Evolutionary conservation across 2,329 filamentous ascomycete species (phyloP), one percentile per base, ranked within the genome.

Genomic region (Ascochyta fabae): DNA sequence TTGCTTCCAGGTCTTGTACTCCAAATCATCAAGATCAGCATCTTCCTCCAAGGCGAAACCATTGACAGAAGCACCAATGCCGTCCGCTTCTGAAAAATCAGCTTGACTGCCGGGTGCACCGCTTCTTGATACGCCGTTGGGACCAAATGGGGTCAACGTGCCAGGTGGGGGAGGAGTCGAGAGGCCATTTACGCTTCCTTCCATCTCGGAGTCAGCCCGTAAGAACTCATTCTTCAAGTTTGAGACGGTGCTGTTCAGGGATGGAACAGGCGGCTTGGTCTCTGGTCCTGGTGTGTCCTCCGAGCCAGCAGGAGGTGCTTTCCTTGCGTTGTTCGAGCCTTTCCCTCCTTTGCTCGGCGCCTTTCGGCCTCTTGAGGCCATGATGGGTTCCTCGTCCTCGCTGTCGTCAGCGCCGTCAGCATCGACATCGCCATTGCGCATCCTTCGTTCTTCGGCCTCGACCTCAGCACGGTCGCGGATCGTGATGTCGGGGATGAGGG

Each of bases 1-100:
- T 76, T 98, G 94, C 79, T 98, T 99, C 95, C 96, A 99, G 33
- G 95, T 90, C 74, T 96, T 96, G 78, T 95, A 96, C 71, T 97
- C 94, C 2, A 84, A 79, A 55, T 98, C 93, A 66, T 98, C 93
- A 65, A 96, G 87, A 64, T 92, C 92, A 12, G 85, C 84, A 64
- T 96, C 91, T 65, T 96, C 90, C 47, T 88, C 85, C 19, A 90
- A 71, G 0, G 83, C 81, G 72, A 90, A 82, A 22, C 86, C 87
- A 62, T 86, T 88, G 35, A 91, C 79, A 2, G 88, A 88, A 6
- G 88, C 85, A n/a, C 77, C 78, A 33, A 81, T 76, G 0, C 85
- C 89, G 71, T 98, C 95, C 31, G 95, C 86, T 54, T 99, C 95
- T 85, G 96, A 95, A 23, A 86, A 82, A 77, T 97, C 92, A 31